Evolutionary conservation across 192 early-diverging fungal species (phyloP), one percentile per base, ranked within the genome.

Genomic region (Umbelopsis sp.): DNA sequence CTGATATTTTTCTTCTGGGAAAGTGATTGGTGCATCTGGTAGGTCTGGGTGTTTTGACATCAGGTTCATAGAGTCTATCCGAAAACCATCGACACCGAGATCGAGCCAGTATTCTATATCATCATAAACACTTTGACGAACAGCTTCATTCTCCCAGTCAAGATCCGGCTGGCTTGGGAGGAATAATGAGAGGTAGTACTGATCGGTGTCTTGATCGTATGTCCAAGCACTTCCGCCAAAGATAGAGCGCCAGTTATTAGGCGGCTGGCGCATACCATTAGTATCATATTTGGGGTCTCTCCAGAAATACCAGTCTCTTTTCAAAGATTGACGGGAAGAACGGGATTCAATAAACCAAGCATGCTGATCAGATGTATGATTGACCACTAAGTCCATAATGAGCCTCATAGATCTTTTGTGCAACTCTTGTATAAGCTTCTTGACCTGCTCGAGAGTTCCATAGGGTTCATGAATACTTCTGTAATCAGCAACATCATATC

Each of bases 311-410:
- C 64, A 66, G 18, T 66, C 64, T 46, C 64, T 4, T 22, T 46
- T 66, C 2, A 37, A 9, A 41, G 15, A 33, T 4, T 66, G 4
- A 7, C 33, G 22, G 1, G 44, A 47, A 18, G 22, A 33, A 4
- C 64, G 27, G 23, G 25, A 33, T 4, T 66, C 64, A 25, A 45
- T 33, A 20, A 66, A 66, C 64, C 64, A 66, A n/a, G 41, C 25
- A 27, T 66, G 64, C 16, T 66, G 15, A 33, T 46, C 35, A 21
- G 64, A 66, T 4, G 64, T 66, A 46, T 66, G 64, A 66, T 66
- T 66, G 44, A 66, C 44, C 64, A 66, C 64, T n/a, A 66, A 21
- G 22, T 66, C 64, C 22, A 66, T 33, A 16, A 66, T 45, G n/a
- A 66, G 10, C n/a, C 18, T 45, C 64, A 66, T 66, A n/a, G 37